Evolutionary conservation across 257 asterid genomes (phyloP).

Genomic region (Ehretia macrophylla): DNA sequence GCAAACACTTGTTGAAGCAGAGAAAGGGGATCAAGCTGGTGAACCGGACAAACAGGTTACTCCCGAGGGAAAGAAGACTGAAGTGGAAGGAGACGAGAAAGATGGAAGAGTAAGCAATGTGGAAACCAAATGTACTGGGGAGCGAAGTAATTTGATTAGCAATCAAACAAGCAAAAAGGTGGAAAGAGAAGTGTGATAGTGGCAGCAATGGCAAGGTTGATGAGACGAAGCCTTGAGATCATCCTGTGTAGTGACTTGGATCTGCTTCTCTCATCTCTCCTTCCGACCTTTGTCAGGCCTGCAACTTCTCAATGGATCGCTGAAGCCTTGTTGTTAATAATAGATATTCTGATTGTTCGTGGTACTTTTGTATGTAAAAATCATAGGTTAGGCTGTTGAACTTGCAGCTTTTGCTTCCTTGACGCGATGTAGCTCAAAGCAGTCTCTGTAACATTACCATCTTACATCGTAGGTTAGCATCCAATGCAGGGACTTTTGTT

Average conservation of each 20-base stretch:
- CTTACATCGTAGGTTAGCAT: constrained; percentile 21
- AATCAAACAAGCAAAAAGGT: constrained; percentile 4
- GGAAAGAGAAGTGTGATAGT: constrained; percentile 26
- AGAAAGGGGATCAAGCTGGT: constrained; percentile 9
- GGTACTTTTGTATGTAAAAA: constrained; percentile 15
- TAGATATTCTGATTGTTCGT: constrained; percentile 28
- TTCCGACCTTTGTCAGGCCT: constrained; percentile 18
- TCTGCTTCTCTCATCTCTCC: neutral
- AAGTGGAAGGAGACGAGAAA: constrained; percentile 10
- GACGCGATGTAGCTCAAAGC: too few species aligned
- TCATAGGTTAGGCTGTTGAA: neutral
- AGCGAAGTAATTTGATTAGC: constrained; percentile 15
- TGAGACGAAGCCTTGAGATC: constrained; percentile 16
- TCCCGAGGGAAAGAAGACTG: constrained; percentile 8
- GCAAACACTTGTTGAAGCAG: constrained; percentile 11
- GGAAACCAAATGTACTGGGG: constrained; percentile 12
- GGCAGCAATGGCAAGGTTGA: constrained; percentile 10
- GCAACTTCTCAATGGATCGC: constrained; percentile 8
- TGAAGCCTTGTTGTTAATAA: constrained; percentile 11
- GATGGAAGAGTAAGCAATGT: constrained; percentile 1
- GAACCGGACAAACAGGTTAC: neutral
- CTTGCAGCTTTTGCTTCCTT: too few species aligned
- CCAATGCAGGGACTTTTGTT: constrained; percentile 7
- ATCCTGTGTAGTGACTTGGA: neutral
- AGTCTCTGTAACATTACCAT: too few species aligned